phyloP scores from a whole-genome alignment of 768 basidiomycete genomes.

The Flagelloscypha sp. region DNA sequence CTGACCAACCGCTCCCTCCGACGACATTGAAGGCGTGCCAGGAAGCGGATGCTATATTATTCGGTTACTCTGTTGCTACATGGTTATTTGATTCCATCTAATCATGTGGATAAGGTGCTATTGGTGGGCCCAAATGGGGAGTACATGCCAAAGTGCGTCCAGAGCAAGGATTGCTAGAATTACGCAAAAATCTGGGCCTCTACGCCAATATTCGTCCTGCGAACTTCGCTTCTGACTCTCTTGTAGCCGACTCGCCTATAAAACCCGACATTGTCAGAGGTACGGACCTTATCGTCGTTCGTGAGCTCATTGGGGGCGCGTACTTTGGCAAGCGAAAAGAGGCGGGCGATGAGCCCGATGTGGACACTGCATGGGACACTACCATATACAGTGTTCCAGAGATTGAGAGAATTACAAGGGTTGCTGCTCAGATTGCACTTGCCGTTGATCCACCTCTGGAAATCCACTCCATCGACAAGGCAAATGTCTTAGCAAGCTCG shows the following conservation, averaged over 20 bases:
- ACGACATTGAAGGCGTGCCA: slow-evolving; percentile 83
- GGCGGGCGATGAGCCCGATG: slow-evolving; percentile 56
- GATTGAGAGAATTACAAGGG: slow-evolving; percentile 89
- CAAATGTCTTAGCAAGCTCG: slow-evolving; percentile 94
- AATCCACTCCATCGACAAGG: slow-evolving; percentile 95
- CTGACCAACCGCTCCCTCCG: slow-evolving; percentile 78
- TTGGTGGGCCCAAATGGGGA: slow-evolving; percentile 99
- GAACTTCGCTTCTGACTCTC: slow-evolving; percentile 86
- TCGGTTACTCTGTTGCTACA: slow-evolving; percentile 50
- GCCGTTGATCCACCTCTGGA: slow-evolving; percentile 74
- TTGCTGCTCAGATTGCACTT: slow-evolving; percentile 89
- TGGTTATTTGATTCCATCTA: slow-evolving; percentile 3
- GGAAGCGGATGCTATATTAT: slow-evolving; percentile 89
- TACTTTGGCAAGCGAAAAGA: slow-evolving; percentile 96
- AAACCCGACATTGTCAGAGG: slow-evolving; percentile 76
- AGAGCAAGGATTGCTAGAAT: slow-evolving; percentile 78
- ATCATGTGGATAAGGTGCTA: slow-evolving; percentile 56
- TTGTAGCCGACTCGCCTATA: slow-evolving; percentile 83
- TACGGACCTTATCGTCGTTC: slow-evolving; percentile 86
- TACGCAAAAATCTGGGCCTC: slow-evolving; percentile 89
- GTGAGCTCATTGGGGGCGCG: slow-evolving; percentile 92
- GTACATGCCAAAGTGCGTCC: slow-evolving; percentile 83
- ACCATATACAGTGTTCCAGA: slow-evolving; percentile 90
- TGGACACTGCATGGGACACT: slow-evolving; percentile 79
- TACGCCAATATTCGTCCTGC: slow-evolving; percentile 99